Conservation (phyloP, 495 filamentous ascomycete species). For the Pseudotulostoma volvatum region DNA sequence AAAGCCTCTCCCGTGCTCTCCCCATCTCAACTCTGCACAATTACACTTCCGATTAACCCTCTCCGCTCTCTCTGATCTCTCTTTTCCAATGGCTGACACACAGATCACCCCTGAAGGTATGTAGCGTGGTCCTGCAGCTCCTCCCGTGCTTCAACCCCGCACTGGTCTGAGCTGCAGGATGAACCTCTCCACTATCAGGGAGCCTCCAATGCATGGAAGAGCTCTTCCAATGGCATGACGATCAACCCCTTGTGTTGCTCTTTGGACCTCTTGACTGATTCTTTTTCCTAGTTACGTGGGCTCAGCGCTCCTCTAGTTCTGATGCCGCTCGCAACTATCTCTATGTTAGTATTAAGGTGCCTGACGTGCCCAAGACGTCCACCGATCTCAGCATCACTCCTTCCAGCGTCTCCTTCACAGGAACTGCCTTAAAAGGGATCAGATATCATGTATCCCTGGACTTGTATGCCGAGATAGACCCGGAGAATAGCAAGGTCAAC, state of each 20-base stretch:
- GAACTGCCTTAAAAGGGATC: slow-evolving; percentile 63
- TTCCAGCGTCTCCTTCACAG: slow-evolving; percentile 62
- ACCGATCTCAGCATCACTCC: slow-evolving; percentile 68
- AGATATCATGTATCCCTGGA: slow-evolving; percentile 76
- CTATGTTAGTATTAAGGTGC: slow-evolving; percentile 74
- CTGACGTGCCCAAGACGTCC: slow-evolving; percentile 54
- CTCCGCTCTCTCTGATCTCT: too few species aligned
- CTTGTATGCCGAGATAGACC: slow-evolving; percentile 84
- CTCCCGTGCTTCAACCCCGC: slow-evolving; percentile 1
- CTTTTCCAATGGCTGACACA: slow-evolving; percentile 3
- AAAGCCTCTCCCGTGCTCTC: too few species aligned
- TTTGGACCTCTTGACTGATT: background rate
- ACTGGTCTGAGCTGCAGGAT: background rate
- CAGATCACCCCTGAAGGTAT: slow-evolving; percentile 10
- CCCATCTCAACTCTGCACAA: too few species aligned
- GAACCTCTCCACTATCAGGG: background rate
- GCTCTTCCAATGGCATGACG: background rate
- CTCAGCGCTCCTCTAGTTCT: slow-evolving; percentile 72
- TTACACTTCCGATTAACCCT: too few species aligned
- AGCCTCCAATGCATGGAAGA: background rate
- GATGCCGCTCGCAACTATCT: slow-evolving; percentile 81
- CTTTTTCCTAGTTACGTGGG: slow-evolving; percentile 65
- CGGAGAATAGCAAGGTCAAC: slow-evolving; percentile 59
- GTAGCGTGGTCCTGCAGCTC: slow-evolving; percentile 2
- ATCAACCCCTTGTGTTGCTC: background rate